Base-by-base conservation (phyloP, 2,329 filamentous ascomycete species). In the Lecanicillium sp. region DNA sequence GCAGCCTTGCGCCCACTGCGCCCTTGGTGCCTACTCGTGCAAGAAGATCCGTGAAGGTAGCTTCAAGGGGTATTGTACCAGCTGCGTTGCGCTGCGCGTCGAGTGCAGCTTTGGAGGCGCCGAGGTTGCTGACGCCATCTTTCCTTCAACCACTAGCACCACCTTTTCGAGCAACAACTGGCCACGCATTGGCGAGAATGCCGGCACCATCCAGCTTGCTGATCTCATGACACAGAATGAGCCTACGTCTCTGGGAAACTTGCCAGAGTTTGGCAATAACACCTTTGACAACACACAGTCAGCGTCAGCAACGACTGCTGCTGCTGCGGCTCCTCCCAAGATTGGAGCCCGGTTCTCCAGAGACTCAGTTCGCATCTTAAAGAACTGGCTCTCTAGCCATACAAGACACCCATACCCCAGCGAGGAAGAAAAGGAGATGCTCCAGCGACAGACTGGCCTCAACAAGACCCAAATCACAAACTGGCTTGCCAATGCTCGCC, bases 401-500 rank as follows among this genome's bases (percentile, higher is more conserved):
- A 76, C 75, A 51, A 74, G 83, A 37, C 85, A 94, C 50, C 89
- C 88, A 0, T 95, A 95, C 55, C 88, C 89, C 5, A 89, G 78
- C 25, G 87, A 94, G 31, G 80, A 87, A 42, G 85, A 95, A 55
- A 94, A 90, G 53, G 83, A 88, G 48, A 73, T 78, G 45, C 68
- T 95, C 18, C 83, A 87, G 58, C 71, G 75, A 33, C 75, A 83
- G 50, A 95, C 88, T 1, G 86, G 87, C 7, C 69, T 95, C 29
- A 88, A 78, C 56, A 78, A 85, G 51, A 83, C 73, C 12, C 89
- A 95, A 54, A 90, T 95, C 50, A 82, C 81, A 9, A 94, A 94
- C 56, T 95, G 88, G 88, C 76, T 95, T 33, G 88, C 88, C 43
- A 95, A 95, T 59, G 87, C 87, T 41, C 79, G 88, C 31, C 78